Evolutionary conservation across 2,329 filamentous ascomycete genomes (phyloP), one percentile per base, ranked within the genome.

Genomic region (Claviceps spartinae): DNA sequence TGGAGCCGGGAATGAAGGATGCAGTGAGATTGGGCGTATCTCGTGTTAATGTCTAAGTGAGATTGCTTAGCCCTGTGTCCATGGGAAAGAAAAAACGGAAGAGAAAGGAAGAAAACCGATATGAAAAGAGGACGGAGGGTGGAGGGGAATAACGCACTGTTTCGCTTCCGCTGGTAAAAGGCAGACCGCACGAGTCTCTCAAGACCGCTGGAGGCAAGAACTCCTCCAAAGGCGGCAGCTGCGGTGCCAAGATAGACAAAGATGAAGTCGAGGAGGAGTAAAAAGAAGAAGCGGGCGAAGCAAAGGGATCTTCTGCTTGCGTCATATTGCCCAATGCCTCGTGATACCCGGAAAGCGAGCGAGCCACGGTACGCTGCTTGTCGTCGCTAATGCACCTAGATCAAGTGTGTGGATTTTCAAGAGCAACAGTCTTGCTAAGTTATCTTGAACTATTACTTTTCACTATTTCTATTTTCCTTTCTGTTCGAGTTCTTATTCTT

Each of bases 31-130:
- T 40, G 16, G 43, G 37, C 22, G 48, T 44, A 22, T 59, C 62
- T 20, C 62, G 59, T 20, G 63, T 63, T 1, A 69, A 54, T 1
- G 67, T 69, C 67, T 69, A 34, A 7, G 7, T 48, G 34, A 34
- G 3, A 34, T 4, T 4, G 9, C 8, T 11, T 11, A 34, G 30
- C 30, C 9, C 9, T 34, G 11, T 34, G 30, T 34, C 3, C 16
- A 18, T 16, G 16, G 3, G 9, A 45, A 30, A 26, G 9, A 43
- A 22, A 5, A 22, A 1, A 14, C 2, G 13, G 8, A 13, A 43
- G 13, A 43, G 4, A 20, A 24, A 43, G 3, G 11, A 43, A 9
- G 3, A 38, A 56, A 34, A 34, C 11, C 30, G 11, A 11, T 4
- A 11, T 34, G 9, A 11, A 11, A 11, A 2, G 30, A 11, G 8